Evolutionary conservation across 2,329 filamentous ascomycete genomes (phyloP).

Genomic region (Atkinsonella hypoxylon): DNA sequence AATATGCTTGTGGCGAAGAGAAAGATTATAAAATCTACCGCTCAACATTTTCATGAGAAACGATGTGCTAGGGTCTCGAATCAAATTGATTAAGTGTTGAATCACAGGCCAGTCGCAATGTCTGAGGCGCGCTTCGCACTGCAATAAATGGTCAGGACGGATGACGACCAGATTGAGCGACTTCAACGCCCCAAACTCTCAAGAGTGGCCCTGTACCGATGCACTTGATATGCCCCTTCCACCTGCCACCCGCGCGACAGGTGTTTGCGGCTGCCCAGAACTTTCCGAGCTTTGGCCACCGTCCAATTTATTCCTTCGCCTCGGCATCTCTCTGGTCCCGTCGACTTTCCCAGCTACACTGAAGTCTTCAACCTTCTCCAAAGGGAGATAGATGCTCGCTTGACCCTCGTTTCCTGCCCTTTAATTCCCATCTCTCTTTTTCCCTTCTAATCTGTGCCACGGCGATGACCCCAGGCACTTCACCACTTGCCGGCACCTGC

Average conservation of each 20-base stretch:
- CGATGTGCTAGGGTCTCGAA: too few relatives aligned
- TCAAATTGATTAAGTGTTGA: too few relatives aligned
- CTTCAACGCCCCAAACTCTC: neutral
- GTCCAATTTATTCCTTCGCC: neutral
- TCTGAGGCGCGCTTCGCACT: too few relatives aligned
- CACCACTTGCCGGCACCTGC: conserved; percentile 17
- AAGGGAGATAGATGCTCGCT: conserved; percentile 5
- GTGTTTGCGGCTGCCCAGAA: conserved; percentile 6
- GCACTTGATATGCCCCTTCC: neutral
- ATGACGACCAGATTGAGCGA: too few relatives aligned
- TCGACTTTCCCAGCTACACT: conserved; percentile 5
- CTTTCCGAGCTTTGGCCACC: neutral
- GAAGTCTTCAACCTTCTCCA: neutral
- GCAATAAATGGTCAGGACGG: too few relatives aligned
- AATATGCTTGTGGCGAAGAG: neutral
- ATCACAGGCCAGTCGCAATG: too few relatives aligned
- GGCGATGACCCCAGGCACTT: conserved; percentile 6
- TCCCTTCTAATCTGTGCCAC: conserved; percentile 10
- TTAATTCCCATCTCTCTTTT: conserved; percentile 10
- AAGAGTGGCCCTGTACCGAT: neutral
- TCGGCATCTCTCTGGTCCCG: conserved; percentile 4
- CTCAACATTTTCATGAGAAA: too few relatives aligned
- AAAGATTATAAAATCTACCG: too few relatives aligned
- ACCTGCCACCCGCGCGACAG: conserved; percentile 5
- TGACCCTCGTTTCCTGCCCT: conserved; percentile 13